These are phyloP conservation scores for Aquanectria penicillioides DNA, from an alignment of 2,329 filamentous ascomycete species.

Conservation along the genomic window DNA sequence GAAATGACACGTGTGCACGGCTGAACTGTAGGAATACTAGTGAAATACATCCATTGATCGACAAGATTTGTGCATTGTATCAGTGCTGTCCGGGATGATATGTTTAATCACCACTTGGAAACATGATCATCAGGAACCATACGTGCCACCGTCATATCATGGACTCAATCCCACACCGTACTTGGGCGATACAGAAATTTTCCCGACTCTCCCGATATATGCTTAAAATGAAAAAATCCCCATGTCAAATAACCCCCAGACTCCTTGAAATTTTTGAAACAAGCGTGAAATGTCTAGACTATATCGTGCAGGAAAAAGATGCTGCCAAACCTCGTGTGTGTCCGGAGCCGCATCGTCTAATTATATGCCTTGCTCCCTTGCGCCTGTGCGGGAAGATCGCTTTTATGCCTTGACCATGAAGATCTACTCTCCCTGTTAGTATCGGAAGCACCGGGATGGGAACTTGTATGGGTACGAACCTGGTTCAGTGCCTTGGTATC, in stretches of 20 bases:
- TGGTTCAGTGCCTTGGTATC: slow-evolving; percentile 87
- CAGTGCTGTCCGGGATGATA: neutral
- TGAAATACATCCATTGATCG: slow-evolving; percentile 14
- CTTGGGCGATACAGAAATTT: neutral
- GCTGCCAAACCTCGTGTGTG: neutral
- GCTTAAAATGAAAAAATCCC: neutral
- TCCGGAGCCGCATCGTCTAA: neutral
- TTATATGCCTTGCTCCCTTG: slow-evolving; percentile 1
- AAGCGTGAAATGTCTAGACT: neutral
- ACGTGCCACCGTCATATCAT: neutral
- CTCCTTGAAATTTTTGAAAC: slow-evolving; percentile 12
- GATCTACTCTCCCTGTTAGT: slow-evolving; percentile 60
- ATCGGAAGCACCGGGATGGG: neutral
- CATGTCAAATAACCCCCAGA: slow-evolving; percentile 11
- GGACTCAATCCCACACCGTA: slow-evolving; percentile 8
- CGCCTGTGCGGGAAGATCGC: neutral
- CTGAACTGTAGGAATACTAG: slow-evolving; percentile 26
- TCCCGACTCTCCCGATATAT: neutral
- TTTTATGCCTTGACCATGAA: slow-evolving; percentile 71
- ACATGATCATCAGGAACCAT: slow-evolving; percentile 23
- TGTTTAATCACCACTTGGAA: neutral
- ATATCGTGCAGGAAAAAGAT: neutral
- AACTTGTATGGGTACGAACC: slow-evolving; percentile 64
- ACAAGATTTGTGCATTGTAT: slow-evolving; percentile 1
- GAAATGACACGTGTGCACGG: slow-evolving; percentile 5